Base-by-base conservation (phyloP, 306 rosid species). In the Medicago lupulina region DNA sequence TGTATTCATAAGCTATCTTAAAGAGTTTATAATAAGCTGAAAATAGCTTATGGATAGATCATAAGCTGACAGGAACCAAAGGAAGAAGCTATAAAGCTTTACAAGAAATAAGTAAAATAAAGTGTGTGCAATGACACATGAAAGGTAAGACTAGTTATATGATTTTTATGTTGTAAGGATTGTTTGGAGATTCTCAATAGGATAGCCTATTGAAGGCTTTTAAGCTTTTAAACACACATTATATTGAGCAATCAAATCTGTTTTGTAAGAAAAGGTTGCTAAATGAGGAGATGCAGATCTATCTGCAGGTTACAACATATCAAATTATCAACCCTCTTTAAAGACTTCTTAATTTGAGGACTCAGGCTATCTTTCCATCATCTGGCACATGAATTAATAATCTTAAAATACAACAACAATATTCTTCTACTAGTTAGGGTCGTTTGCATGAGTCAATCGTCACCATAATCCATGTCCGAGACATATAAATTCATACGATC, bases 31-130 rank as follows among this genome's bases (percentile, higher is more conserved):
- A 1, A 57, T 10, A 23, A 19, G 15, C 34, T 9, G 16, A 58
- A 58, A 23, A 23, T 12, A 23, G 4, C 2, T 23, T 58, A 23
- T 23, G n/a, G 39, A 6, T 5, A 6, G 5, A 12, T 5, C 39
- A 58, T 58, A 11, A n/a, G 21, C 1, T 50, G 54, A n/a, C n/a
- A n/a, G n/a, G n/a, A n/a, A n/a, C n/a, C n/a, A n/a, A n/a, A n/a
- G n/a, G n/a, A n/a, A n/a, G n/a, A n/a, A n/a, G n/a, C n/a, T n/a
- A n/a, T n/a, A 64, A 19, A 47, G 9, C 2, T 39, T 38, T 9
- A 19, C 17, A 23, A 54, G 41, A 65, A 49, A 74, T 47, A 75
- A 51, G 73, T 19, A 36, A 34, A 36, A 9, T 51, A 75, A 4
- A 21, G 50, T 13, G 43, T 36, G 36, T 36, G 54, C 46, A 21